phyloP scores from a whole-genome alignment of 1,284 basidiomycete species.

The Serendipita sp. region DNA sequence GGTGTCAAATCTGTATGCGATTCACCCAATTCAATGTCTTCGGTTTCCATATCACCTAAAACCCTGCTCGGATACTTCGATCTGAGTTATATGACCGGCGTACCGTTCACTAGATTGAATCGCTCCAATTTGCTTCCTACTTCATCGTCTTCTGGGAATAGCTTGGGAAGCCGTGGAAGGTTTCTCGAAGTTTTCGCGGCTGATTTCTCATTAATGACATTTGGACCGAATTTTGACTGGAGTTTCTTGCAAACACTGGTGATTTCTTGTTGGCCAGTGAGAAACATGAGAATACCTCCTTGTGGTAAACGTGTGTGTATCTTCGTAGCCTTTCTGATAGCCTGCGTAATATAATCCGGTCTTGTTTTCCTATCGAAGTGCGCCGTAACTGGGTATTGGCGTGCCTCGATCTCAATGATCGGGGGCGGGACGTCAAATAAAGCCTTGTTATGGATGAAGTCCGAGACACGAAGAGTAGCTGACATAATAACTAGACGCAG shows the following conservation, averaged over 20 bases:
- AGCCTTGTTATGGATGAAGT: conserved; percentile 79
- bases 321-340: conserved; percentile 78
- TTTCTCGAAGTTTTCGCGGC: conserved; percentile 16
- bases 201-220: conserved; percentile 42
- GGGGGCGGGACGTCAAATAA: conserved; percentile 80
- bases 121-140: neutral
- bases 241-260: conserved; percentile 52
- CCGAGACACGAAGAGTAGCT: conserved; percentile 85
- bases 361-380: conserved; percentile 85
- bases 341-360: conserved; percentile 81
- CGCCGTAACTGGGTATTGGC: conserved; percentile 90
- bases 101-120: neutral
- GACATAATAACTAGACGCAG: conserved; percentile 97
- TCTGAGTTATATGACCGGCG: neutral
- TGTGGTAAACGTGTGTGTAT: conserved; percentile 59
- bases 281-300: conserved; percentile 60
- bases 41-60: conserved; percentile 54
- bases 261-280: conserved; percentile 71
- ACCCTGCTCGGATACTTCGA: neutral
- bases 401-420: conserved; percentile 75
- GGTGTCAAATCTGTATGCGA: conserved; percentile 30
- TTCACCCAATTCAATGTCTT: conserved; percentile 66
- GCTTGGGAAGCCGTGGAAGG: neutral
- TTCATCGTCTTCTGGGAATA: neutral
- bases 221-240: conserved; percentile 62